These are phyloP conservation scores for Aegilops tauschii DNA, from an alignment of 176 grass and related monocot genomes.

Conservation along the genomic window DNA sequence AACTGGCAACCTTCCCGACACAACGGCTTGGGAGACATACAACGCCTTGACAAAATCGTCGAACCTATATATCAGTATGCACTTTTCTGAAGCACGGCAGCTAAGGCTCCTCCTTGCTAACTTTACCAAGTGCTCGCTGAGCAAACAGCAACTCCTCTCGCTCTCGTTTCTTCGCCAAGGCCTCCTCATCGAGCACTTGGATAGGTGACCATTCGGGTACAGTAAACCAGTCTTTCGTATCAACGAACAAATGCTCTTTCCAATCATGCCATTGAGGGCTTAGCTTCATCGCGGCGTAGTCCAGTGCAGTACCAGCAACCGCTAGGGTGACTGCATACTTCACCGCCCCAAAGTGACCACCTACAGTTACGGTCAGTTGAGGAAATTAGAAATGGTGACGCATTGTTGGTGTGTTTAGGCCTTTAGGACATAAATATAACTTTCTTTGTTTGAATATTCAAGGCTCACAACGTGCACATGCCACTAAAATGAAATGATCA, in stretches of 20 bases:
- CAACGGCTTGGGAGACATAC: background rate
- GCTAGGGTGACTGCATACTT: slow-evolving; percentile 72
- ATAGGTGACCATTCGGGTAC: slow-evolving; percentile 82
- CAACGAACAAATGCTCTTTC: background rate
- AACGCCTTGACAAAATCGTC: background rate
- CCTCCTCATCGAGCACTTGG: slow-evolving; percentile 85
- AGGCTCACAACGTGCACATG: background rate
- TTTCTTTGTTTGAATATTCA: background rate
- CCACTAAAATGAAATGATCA: background rate
- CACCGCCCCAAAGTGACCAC: slow-evolving; percentile 70
- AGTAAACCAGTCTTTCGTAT: slow-evolving; percentile 39
- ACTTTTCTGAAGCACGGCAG: background rate
- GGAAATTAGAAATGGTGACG: background rate
- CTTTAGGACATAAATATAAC: background rate
- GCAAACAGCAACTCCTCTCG: slow-evolving; percentile 21
- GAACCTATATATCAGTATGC: background rate
- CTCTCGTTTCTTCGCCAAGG: slow-evolving; percentile 23
- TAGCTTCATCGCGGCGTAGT: slow-evolving; percentile 48
- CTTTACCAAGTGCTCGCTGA: slow-evolving; percentile 13
- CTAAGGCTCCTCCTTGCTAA: slow-evolving; percentile 37
- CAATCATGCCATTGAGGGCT: slow-evolving; percentile 37
- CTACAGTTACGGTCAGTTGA: slow-evolving; percentile 29
- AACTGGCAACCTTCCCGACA: slow-evolving; percentile 16
- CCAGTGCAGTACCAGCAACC: slow-evolving; percentile 59
- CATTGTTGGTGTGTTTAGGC: background rate